Base-by-base conservation (phyloP, 495 filamentous ascomycete species). In the Penicillium daleae region DNA sequence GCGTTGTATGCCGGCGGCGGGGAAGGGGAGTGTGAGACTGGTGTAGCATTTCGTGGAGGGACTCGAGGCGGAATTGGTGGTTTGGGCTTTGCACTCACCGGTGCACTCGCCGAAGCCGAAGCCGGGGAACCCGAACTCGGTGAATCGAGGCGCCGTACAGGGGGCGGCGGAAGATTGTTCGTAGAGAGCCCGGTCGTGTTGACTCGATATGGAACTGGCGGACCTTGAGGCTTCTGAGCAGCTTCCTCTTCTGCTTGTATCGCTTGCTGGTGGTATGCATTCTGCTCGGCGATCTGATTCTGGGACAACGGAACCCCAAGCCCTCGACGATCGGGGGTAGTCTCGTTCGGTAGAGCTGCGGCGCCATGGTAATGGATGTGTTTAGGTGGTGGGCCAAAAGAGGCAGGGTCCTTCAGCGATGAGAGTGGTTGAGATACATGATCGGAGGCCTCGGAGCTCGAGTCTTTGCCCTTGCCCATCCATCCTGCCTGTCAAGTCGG, bases 371-470 rank as follows among this genome's bases (percentile, higher is more conserved):
- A 86, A 44, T 82, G 83, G 67, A 82, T 72, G 63, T 85, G 83
- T 64, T 89, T 96, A 4, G 94, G 94, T 22, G 94, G 94, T 35
- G 94, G 92, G 3, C 85, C 92, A 73, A 99, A 97, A 13, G 88
- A 83, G 0, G 86, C 72, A 2, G 95, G 94, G 73, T 99, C 95
- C 68, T 89, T 88, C 21, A 99, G 81, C 2, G 89, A 81, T 4
- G 87, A 83, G n/a, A 96, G 73, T 2, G 95, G 94, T 6, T 80
- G 78, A 19, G 92, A 86, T 64, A 84, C 77, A 68, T 89, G 82
- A 4, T 82, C 73, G 61, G 66, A 67, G 19, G 68, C 66, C 40
- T 80, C 72, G 12, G 60, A 59, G 56, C 74, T 72, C 9, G 74
- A 52, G 44, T 81, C 73, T 59, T 82, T 84, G 35, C 82, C 82